phyloP scores from a whole-genome alignment of 352 stramenopile genomes.

The Phytophthora citricola region DNA sequence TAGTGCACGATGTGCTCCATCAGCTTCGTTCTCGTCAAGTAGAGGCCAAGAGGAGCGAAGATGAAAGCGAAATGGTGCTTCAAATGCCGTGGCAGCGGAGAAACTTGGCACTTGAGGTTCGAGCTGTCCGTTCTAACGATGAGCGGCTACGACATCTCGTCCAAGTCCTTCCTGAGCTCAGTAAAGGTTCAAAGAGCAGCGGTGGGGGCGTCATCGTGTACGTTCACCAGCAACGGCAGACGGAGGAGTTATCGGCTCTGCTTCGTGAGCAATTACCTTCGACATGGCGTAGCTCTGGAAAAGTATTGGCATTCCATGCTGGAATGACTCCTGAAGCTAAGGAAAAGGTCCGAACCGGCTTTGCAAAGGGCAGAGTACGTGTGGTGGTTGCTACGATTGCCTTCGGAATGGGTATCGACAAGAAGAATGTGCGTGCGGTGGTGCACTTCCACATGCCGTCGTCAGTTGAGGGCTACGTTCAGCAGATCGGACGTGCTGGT shows the following conservation, averaged over 20 bases:
- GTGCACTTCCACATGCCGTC: constrained; percentile 97
- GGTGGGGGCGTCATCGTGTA: constrained; percentile 80
- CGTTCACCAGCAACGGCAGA: constrained; percentile 82
- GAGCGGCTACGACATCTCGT: constrained; percentile 54
- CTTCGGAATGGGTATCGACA: constrained; percentile 99
- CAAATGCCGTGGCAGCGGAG: constrained; percentile 80
- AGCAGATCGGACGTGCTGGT: constrained; percentile 96
- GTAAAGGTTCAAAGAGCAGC: constrained; percentile 32
- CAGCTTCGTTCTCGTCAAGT: constrained; percentile 51
- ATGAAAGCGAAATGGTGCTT: constrained; percentile 55
- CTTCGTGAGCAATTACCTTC: constrained; percentile 64
- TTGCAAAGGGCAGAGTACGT: constrained; percentile 87
- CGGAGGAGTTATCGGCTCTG: constrained; percentile 69
- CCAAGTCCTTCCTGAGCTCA: constrained; percentile 31
- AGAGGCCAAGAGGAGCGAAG: constrained; percentile 11
- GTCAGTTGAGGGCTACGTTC: constrained; percentile 98
- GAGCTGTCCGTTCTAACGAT: constrained; percentile 62
- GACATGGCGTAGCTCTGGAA: constrained; percentile 38
- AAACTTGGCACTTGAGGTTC: constrained; percentile 70
- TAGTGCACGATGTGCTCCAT: constrained; percentile 75
- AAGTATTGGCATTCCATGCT: constrained; percentile 93
- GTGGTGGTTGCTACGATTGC: constrained; percentile 97
- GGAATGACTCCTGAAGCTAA: constrained; percentile 87
- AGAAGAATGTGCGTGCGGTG: constrained; percentile 97
- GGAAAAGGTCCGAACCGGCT: constrained; percentile 83